These are phyloP conservation scores for Lathyrus oleraceus DNA, from an alignment of 306 rosid genomes.

Conservation along the genomic window DNA sequence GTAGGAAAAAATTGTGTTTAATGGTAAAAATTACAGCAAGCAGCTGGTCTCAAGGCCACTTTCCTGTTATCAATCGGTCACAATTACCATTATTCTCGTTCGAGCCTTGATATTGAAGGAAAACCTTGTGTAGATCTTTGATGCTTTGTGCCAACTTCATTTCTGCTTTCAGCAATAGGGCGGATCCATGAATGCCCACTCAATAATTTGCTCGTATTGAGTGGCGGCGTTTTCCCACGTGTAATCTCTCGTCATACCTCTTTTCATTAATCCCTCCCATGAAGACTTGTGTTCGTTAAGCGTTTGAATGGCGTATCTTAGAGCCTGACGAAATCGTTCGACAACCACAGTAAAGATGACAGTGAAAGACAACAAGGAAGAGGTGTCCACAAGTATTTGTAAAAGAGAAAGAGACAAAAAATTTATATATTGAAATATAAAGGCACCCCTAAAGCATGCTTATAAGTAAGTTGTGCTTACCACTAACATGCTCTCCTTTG, in stretches of 20 bases:
- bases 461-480: slow-evolving; percentile 49
- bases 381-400: slow-evolving; percentile 18
- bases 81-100: neutral
- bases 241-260: slow-evolving; percentile 72
- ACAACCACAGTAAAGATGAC: neutral
- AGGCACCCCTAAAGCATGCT: slow-evolving; percentile 7
- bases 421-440: slow-evolving; percentile 6
- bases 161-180: slow-evolving; percentile 55
- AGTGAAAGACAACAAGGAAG: neutral
- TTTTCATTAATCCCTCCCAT: slow-evolving; percentile 74
- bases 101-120: neutral
- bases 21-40: slow-evolving; percentile 25
- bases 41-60: slow-evolving; percentile 7
- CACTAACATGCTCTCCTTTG: slow-evolving; percentile 72
- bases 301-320: slow-evolving; percentile 56
- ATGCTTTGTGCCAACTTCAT: slow-evolving; percentile 9
- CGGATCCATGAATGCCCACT: slow-evolving; percentile 69
- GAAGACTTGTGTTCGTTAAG: slow-evolving; percentile 64
- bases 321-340: slow-evolving; percentile 49
- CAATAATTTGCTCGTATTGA: slow-evolving; percentile 70
- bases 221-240: slow-evolving; percentile 78
- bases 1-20: neutral
- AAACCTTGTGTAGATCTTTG: slow-evolving; percentile 3
- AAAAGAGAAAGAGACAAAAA: slow-evolving; percentile 13
- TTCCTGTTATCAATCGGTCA: neutral